These are phyloP conservation scores for Penicillium frequentans DNA, from an alignment of 2,329 filamentous ascomycete genomes.

Conservation along the genomic window DNA sequence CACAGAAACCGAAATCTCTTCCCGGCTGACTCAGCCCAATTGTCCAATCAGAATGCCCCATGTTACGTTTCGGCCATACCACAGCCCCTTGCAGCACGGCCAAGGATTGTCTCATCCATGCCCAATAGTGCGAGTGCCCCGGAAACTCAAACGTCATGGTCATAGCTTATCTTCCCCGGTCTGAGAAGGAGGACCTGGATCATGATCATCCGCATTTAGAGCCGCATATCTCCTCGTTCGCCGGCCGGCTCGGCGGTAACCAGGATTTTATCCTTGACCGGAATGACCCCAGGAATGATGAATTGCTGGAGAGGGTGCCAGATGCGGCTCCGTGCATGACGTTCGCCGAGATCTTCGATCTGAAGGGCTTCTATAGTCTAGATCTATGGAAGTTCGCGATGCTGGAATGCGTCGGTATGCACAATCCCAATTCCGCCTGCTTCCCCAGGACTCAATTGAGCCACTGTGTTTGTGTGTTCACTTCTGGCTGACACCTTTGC, in stretches of 20 bases:
- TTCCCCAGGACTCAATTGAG: background rate
- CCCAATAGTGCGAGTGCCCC: slow-evolving; percentile 3
- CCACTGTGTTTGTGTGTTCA: background rate
- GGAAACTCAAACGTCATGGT: slow-evolving; percentile 15
- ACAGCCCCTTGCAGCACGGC: slow-evolving; percentile 1
- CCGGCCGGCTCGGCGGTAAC: slow-evolving; percentile 39
- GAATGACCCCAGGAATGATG: slow-evolving; percentile 28
- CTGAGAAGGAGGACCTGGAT: slow-evolving; percentile 8
- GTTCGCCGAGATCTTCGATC: slow-evolving; percentile 35
- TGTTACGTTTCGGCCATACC: slow-evolving; percentile 9
- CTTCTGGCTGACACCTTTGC: background rate
- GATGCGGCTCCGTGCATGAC: slow-evolving; percentile 46
- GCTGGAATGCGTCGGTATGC: slow-evolving; percentile 40
- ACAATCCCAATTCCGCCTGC: background rate
- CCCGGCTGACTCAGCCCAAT: background rate
- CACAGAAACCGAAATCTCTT: background rate
- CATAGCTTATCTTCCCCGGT: slow-evolving; percentile 15
- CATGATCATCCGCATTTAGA: slow-evolving; percentile 12
- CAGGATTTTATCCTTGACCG: slow-evolving; percentile 35
- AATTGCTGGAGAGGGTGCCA: slow-evolving; percentile 34
- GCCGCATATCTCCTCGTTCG: slow-evolving; percentile 28
- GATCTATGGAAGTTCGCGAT: slow-evolving; percentile 45
- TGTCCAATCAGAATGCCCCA: slow-evolving; percentile 1
- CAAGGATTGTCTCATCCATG: slow-evolving; percentile 13
- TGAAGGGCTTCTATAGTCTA: slow-evolving; percentile 33